phyloP scores from a whole-genome alignment of 768 basidiomycete species.

The Calocera viscosa region DNA sequence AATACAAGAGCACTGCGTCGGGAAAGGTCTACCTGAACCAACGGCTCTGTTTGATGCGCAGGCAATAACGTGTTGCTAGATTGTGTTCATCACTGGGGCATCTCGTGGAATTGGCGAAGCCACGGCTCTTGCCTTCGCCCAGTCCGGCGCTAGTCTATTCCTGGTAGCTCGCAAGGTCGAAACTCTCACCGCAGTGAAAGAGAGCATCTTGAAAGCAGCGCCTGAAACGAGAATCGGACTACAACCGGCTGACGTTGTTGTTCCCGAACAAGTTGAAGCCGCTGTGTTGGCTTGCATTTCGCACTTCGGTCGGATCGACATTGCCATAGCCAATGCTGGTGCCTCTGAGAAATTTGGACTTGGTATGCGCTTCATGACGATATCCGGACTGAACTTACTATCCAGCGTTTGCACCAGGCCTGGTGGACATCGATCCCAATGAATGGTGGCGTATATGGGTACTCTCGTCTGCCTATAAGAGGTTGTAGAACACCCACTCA shows the following conservation, averaged over 20 bases:
- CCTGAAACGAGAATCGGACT: not conserved
- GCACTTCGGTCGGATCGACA: constrained; percentile 24
- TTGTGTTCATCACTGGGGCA: constrained; percentile 24
- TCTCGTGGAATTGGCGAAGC: constrained; percentile 24
- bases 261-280: constrained; percentile 18
- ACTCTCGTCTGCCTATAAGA: not conserved
- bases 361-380: not conserved
- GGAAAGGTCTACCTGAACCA: not conserved
- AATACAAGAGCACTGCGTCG: not conserved
- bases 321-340: constrained; percentile 25
- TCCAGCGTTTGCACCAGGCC: not conserved
- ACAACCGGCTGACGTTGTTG: constrained; percentile 23
- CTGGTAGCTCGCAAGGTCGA: constrained; percentile 20
- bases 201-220: constrained; percentile 18
- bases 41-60: not conserved
- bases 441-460: constrained; percentile 21
- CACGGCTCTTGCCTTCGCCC: constrained; percentile 22
- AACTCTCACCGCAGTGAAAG: constrained; percentile 18
- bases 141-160: constrained; percentile 25
- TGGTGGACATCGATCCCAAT: constrained; percentile 17
- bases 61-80: constrained; percentile 14
- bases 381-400: constrained; percentile 4
- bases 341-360: not conserved
- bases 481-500: not conserved
- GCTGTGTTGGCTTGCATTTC: constrained; percentile 20